Evolutionary conservation across 2,329 filamentous ascomycete species (phyloP).

Genomic region (Monosporascus sp.): DNA sequence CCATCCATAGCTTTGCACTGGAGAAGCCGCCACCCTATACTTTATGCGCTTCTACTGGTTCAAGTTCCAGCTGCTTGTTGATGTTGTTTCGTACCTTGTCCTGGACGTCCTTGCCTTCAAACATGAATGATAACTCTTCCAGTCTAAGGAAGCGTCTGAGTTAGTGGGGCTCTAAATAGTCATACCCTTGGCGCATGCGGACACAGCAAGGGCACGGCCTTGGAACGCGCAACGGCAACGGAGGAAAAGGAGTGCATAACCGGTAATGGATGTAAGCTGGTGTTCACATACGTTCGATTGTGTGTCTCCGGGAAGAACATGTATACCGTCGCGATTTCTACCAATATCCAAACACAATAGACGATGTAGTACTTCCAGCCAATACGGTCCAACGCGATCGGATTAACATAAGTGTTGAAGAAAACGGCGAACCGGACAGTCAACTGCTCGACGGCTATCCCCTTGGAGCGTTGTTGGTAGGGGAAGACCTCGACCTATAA

Average conservation of each 20-base stretch:
- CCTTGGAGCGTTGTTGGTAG: slow-evolving; percentile 30
- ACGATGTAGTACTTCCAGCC: slow-evolving; percentile 34
- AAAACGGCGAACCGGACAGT: slow-evolving; percentile 33
- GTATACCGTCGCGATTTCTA: slow-evolving; percentile 30
- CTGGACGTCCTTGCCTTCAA: slow-evolving; percentile 26
- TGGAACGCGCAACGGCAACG: background rate
- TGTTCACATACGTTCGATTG: slow-evolving; percentile 16
- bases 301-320: slow-evolving; percentile 29
- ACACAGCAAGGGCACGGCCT: background rate
- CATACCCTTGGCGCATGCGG: background rate
- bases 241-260: background rate
- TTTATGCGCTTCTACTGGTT: slow-evolving; percentile 6
- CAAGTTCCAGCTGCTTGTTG: slow-evolving; percentile 23
- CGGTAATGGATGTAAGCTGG: too few relatives aligned
- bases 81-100: slow-evolving; percentile 19
- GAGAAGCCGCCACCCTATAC: background rate
- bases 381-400: slow-evolving; percentile 34
- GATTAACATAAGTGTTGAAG: slow-evolving; percentile 43
- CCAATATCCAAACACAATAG: slow-evolving; percentile 29
- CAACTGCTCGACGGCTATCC: slow-evolving; percentile 32
- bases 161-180: background rate
- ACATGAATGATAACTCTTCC: slow-evolving; percentile 30
- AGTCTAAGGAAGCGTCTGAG: slow-evolving; percentile 6
- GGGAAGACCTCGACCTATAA: slow-evolving; percentile 30
- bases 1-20: background rate